Conservation (phyloP, 1,284 basidiomycete genomes). For the Pascua sp. region DNA sequence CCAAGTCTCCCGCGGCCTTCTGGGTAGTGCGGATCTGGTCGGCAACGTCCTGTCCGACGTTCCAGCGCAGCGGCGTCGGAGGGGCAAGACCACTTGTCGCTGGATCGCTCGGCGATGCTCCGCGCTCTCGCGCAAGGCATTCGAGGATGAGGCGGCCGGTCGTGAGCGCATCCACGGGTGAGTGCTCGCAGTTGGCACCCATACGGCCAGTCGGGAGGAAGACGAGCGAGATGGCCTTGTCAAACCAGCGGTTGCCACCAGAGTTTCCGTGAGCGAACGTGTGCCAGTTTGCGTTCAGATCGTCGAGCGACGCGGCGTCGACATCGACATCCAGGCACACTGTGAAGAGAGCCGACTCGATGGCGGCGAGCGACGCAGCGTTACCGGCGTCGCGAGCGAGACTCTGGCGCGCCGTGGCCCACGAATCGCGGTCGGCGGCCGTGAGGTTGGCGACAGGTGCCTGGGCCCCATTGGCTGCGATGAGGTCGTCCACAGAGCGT, state of each 20-base stretch:
- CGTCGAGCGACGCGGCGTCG: conserved; percentile 2
- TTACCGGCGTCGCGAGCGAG: conserved; percentile 6
- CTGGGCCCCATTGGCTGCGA: conserved; percentile 1
- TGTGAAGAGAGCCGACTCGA: conserved; percentile 10
- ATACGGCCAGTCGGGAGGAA: conserved; percentile 15
- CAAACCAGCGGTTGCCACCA: conserved; percentile 13
- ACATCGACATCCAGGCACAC: conserved; percentile 15
- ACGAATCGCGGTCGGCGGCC: conserved; percentile 12
- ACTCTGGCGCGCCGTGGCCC: conserved; percentile 7
- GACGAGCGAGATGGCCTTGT: conserved; percentile 17
- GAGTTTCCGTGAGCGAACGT: conserved; percentile 7
- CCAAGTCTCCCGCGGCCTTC: conserved; percentile 1
- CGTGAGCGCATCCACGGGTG: conserved; percentile 16
- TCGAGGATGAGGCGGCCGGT: conserved; percentile 14
- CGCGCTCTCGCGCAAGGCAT: conserved; percentile 6
- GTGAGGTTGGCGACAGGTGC: conserved; percentile 13
- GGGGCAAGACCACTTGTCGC: conserved; percentile 2
- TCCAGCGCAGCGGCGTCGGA: conserved; percentile 7
- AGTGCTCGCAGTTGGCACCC: conserved; percentile 18
- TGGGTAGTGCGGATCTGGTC: conserved; percentile 4
- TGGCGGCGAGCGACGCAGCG: conserved; percentile 2
- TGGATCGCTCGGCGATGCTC: background rate
- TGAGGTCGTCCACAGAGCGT: conserved; percentile 1
- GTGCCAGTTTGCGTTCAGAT: conserved; percentile 7
- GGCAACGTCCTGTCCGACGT: conserved; percentile 7